A percentile compares a stretch with the other conserved stretches of the same genome.
phyloP scores from a whole-genome alignment of 1,284 basidiomycete species.

The Ustilago shanxiensis region DNA sequence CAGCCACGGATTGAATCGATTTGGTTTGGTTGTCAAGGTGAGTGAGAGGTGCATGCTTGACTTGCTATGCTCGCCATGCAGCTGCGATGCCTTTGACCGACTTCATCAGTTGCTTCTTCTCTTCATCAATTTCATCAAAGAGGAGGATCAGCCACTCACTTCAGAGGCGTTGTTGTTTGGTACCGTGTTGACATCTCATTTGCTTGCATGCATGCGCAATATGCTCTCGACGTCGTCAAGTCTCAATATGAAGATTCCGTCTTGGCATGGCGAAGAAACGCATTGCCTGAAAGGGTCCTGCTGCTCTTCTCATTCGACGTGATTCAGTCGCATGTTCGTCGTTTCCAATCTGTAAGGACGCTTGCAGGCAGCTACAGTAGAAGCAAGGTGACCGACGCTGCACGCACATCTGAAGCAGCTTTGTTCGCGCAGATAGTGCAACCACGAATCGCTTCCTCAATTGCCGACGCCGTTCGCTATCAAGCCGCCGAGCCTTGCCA shows the following conservation, averaged over 20 bases:
- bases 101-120: not conserved
- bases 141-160: not conserved
- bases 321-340: too few relatives aligned
- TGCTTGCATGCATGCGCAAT: not conserved
- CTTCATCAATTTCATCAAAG: not conserved
- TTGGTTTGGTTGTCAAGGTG: constrained; percentile 15
- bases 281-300: too few relatives aligned
- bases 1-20: not conserved
- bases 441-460: not conserved
- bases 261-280: too few relatives aligned
- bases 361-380: not conserved
- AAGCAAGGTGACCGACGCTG: constrained; percentile 4
- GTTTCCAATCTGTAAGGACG: too few relatives aligned
- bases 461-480: not conserved
- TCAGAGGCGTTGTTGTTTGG: not conserved
- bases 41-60: constrained; percentile 13
- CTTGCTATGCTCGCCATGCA: not conserved
- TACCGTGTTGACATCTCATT: not conserved
- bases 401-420: not conserved
- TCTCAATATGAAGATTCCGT: not conserved
- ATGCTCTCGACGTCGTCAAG: too few relatives aligned
- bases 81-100: constrained; percentile 10
- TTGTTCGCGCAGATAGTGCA: constrained; percentile 9
- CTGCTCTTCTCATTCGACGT: too few relatives aligned
- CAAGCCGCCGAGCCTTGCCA: too few relatives aligned